Evolutionary conservation across 169 alveolate species (phyloP).

Genomic region (Perkinsus olseni): DNA sequence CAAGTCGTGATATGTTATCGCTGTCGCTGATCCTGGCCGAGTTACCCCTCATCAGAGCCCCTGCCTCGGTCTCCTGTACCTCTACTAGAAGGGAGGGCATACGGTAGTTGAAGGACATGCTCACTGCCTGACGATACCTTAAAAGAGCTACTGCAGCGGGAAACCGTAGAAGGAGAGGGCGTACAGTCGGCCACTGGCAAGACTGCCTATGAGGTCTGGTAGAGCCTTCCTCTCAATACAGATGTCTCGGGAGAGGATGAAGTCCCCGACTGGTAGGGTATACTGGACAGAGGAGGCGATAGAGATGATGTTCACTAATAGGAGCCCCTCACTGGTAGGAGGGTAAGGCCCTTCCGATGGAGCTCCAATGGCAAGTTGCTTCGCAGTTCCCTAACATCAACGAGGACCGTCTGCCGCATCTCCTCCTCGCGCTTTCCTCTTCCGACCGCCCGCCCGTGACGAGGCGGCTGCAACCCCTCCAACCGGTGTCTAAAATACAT

Average conservation of each 20-base stretch:
- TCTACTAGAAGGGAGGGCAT: background rate
- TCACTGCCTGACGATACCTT: background rate
- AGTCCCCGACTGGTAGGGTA: background rate
- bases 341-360: background rate
- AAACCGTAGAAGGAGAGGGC: background rate
- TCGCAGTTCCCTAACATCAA: background rate
- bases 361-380: background rate
- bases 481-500: background rate
- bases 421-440: background rate
- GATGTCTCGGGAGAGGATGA: background rate
- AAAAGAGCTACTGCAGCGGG: background rate
- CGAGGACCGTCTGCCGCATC: background rate
- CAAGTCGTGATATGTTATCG: background rate
- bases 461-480: background rate
- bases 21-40: background rate
- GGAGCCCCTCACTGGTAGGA: background rate
- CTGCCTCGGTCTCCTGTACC: background rate
- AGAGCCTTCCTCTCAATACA: background rate
- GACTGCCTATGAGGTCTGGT: background rate
- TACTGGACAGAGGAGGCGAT: too few species aligned
- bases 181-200: background rate
- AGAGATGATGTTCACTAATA: too few species aligned
- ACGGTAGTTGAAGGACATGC: background rate
- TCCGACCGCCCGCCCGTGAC: background rate
- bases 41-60: background rate